Conservation (phyloP, 208 protist genomes). For the Tetramitus jugosus region DNA sequence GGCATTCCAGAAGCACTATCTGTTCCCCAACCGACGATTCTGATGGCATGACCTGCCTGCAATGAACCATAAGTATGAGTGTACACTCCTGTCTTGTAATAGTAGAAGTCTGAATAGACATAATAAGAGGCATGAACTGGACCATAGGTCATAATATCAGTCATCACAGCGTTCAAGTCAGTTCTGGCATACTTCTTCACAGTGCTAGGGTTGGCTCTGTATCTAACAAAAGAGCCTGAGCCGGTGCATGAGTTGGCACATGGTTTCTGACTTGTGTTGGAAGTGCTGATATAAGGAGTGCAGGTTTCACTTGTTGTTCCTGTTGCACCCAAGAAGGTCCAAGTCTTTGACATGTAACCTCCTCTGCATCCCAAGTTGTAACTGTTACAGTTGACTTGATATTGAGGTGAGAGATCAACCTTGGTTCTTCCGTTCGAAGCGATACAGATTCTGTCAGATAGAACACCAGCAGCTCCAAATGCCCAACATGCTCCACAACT, state of each 20-base stretch:
- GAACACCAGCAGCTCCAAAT: constrained; percentile 64
- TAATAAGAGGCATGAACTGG: constrained; percentile 80
- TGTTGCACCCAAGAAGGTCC: constrained; percentile 15
- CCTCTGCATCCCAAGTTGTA: no score
- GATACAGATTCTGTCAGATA: constrained; percentile 78
- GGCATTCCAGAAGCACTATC: constrained; percentile 38
- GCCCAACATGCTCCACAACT: constrained; percentile 70
- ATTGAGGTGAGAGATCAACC: no score
- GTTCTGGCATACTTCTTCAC: no score
- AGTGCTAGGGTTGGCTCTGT: background rate
- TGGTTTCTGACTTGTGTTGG: constrained; percentile 28
- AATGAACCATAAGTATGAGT: constrained; percentile 49
- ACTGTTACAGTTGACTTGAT: no score
- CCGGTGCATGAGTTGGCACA: constrained; percentile 33
- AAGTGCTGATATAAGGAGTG: constrained; percentile 29
- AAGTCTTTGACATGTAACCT: no score
- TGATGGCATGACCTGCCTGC: constrained; percentile 71
- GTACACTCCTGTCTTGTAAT: constrained; percentile 80
- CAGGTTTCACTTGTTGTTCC: constrained; percentile 31
- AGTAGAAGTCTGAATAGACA: constrained; percentile 69
- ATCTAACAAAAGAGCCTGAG: background rate
- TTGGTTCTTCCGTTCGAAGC: constrained; percentile 39
- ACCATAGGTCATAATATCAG: constrained; percentile 63
- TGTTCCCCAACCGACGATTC: no score
- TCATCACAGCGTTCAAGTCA: background rate